Percentiles rank a stretch among this genome's conserved stretches.
Evolutionary conservation across 495 filamentous ascomycete species (phyloP).

Genomic region (Aspergillus incahuasiensis): DNA sequence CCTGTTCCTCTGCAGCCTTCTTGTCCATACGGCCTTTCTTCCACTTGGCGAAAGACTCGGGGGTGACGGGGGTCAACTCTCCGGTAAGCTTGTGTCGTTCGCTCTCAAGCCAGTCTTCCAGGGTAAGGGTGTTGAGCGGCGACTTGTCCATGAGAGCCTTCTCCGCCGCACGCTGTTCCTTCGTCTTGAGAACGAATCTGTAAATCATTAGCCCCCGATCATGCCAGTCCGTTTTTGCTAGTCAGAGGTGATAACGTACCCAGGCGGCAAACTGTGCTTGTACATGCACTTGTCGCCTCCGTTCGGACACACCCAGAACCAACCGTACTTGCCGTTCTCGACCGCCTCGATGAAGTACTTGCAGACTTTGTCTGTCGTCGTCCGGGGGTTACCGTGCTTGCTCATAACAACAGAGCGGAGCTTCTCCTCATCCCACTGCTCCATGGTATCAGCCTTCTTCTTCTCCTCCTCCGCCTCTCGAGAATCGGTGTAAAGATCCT

Average conservation of each 20-base stretch:
- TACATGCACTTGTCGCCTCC: conserved; percentile 99
- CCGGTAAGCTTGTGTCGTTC: conserved; percentile 92
- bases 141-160: conserved; percentile 98
- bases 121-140: conserved; percentile 85
- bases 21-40: conserved; percentile 92
- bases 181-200: conserved; percentile 95
- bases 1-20: conserved; percentile 89
- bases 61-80: conserved; percentile 84
- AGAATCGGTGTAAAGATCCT: conserved; percentile 83
- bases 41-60: conserved; percentile 89
- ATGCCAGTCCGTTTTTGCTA: neutral
- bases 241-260: conserved; percentile 49
- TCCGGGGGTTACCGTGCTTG: conserved; percentile 95
- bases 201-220: neutral
- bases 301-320: conserved; percentile 98
- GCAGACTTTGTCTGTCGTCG: conserved; percentile 97
- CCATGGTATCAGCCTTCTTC: conserved; percentile 90
- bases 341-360: conserved; percentile 98
- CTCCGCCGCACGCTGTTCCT: conserved; percentile 92
- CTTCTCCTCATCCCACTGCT: conserved; percentile 97
- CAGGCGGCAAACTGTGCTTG: conserved; percentile 87
- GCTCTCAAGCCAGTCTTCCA: conserved; percentile 95
- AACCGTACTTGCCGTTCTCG: conserved; percentile 97
- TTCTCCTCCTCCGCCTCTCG: conserved; percentile 69
- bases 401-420: conserved; percentile 82